Evolutionary conservation across 352 stramenopile species (phyloP).

Genomic region (Lagenidium giganteum): DNA sequence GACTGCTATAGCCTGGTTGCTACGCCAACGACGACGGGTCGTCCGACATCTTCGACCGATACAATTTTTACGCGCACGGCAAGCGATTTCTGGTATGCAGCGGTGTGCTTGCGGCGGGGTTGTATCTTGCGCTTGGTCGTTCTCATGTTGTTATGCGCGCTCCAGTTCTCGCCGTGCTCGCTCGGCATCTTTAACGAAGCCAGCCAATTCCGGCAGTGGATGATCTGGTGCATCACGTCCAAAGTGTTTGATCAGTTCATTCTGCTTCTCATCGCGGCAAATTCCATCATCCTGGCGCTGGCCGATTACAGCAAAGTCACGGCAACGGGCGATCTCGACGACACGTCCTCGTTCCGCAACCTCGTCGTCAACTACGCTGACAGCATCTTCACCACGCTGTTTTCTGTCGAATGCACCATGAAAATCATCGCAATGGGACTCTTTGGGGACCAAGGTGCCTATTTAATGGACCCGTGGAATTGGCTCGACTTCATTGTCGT

Average conservation of each 20-base stretch:
- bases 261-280: slow-evolving; percentile 77
- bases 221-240: slow-evolving; percentile 69
- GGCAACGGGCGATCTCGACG: slow-evolving; percentile 30
- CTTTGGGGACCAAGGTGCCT: slow-evolving; percentile 59
- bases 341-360: slow-evolving; percentile 36
- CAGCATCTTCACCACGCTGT: slow-evolving; percentile 56
- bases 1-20: slow-evolving; percentile 29
- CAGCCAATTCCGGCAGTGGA: slow-evolving; percentile 39
- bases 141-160: neutral
- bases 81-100: slow-evolving; percentile 44
- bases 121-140: neutral
- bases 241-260: slow-evolving; percentile 83
- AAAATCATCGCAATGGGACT: slow-evolving; percentile 89
- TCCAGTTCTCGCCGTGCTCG: slow-evolving; percentile 51
- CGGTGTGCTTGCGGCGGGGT: neutral
- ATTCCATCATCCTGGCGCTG: slow-evolving; percentile 76
- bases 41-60: slow-evolving; percentile 37
- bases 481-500: slow-evolving; percentile 90
- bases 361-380: slow-evolving; percentile 55
- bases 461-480: slow-evolving; percentile 87
- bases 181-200: slow-evolving; percentile 42
- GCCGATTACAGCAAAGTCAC: slow-evolving; percentile 71
- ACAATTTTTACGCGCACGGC: slow-evolving; percentile 62
- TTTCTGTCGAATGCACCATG: slow-evolving; percentile 84
- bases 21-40: slow-evolving; percentile 54